A percentile compares a stretch with the other conserved stretches of the same genome.
Conservation (phyloP, 2,329 filamentous ascomycete species). For the Lachnellula willkommii region DNA sequence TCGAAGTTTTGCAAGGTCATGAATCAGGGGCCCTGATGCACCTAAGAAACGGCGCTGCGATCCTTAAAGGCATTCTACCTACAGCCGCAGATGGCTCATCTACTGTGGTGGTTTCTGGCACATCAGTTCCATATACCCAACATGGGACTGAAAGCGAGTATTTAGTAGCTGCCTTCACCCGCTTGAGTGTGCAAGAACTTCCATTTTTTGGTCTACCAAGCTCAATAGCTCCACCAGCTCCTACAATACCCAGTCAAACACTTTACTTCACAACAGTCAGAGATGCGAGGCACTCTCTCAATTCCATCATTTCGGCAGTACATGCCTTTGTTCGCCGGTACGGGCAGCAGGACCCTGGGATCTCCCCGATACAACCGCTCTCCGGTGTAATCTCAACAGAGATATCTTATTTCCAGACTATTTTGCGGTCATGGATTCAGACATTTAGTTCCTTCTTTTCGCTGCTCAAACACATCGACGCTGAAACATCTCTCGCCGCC, state of each 20-base stretch:
- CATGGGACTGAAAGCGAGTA: not conserved
- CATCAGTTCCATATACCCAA: not conserved
- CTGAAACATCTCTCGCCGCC: not conserved
- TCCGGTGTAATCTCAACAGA: not conserved
- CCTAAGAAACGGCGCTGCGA: slow-evolving; percentile 2
- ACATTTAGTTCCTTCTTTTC: not conserved
- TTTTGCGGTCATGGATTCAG: not conserved
- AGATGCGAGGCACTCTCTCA: not conserved
- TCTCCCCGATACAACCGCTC: not conserved
- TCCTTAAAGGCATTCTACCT: slow-evolving; percentile 3
- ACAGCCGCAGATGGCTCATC: not conserved
- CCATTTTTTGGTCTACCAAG: slow-evolving; percentile 5
- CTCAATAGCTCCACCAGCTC: not conserved
- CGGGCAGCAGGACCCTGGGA: not conserved
- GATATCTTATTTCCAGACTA: not conserved
- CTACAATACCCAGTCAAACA: not conserved
- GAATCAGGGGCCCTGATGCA: slow-evolving; percentile 7
- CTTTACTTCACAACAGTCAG: not conserved
- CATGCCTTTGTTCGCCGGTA: slow-evolving; percentile 1
- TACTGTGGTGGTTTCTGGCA: not conserved
- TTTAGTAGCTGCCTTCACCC: slow-evolving; percentile 5
- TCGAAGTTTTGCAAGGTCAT: slow-evolving; percentile 12
- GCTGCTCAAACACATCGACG: not conserved
- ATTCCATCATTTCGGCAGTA: slow-evolving; percentile 1
- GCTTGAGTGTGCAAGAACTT: slow-evolving; percentile 5